Conservation (phyloP, 2,329 filamentous ascomycete genomes). For the Calonectria hawksworthii region DNA sequence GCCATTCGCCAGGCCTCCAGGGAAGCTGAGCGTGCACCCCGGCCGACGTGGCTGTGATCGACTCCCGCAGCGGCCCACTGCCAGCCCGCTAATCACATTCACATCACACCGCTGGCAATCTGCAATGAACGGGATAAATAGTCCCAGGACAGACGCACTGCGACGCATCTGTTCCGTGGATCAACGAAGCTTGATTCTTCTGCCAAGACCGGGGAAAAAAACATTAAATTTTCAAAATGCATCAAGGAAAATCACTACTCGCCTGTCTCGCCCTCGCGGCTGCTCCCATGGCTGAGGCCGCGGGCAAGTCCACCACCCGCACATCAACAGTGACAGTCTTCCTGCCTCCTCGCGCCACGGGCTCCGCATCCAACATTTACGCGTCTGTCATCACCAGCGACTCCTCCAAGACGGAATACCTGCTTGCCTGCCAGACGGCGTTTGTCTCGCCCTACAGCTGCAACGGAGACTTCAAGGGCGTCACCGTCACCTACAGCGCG, state of each 20-base stretch:
- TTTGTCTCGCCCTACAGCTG: slow-evolving; percentile 35
- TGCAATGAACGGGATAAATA: not conserved
- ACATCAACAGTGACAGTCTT: slow-evolving; percentile 35
- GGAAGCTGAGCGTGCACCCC: not conserved
- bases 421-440: slow-evolving; percentile 41
- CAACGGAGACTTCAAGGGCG: slow-evolving; percentile 37
- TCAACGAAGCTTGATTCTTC: not conserved
- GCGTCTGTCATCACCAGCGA: slow-evolving; percentile 41
- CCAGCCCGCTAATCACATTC: not conserved
- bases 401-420: slow-evolving; percentile 38
- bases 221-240: slow-evolving; percentile 3
- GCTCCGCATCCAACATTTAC: slow-evolving; percentile 38
- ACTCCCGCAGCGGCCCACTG: not conserved
- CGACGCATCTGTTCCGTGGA: not conserved
- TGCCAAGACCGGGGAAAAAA: not conserved
- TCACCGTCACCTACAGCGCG: slow-evolving; percentile 38
- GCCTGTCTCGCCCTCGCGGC: slow-evolving; percentile 17
- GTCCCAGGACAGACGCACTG: not conserved
- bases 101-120: not conserved
- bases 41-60: not conserved
- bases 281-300: not conserved
- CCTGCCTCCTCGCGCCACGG: slow-evolving; percentile 32
- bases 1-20: not conserved
- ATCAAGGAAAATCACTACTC: not conserved
- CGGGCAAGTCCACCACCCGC: slow-evolving; percentile 22